Evolutionary conservation across 2,329 filamentous ascomycete species (phyloP), one percentile per base, ranked within the genome.

Genomic region (Kalaharituber pfeilii): DNA sequence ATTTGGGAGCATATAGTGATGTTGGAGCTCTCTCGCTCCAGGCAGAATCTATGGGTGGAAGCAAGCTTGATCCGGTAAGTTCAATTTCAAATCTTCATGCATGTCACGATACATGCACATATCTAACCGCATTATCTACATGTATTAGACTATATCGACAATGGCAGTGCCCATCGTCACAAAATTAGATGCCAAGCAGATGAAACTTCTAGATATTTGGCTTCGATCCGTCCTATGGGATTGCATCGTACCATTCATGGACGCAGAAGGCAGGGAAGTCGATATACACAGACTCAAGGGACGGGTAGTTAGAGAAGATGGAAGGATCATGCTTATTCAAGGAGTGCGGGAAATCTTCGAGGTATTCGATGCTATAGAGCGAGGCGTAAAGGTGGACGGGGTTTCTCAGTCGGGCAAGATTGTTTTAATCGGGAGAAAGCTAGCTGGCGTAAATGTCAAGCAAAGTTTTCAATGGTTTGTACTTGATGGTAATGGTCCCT

Each of bases 261-360:
- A 58, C 42, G 54, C 51, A n/a, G n/a, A n/a, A n/a, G 1, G 65
- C 64, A 33, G 65, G 67, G 25, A 66, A 71, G 2, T 60, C 67
- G 49, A 53, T 62, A 81, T 96, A 22, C 89, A 98, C 65, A 78
- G 91, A 11, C 72, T 86, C 30, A 98, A 98, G 67, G 89, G 87
- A 0, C 78, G 86, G 2, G 68, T 96, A 5, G 71, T 77, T 0
- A 71, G 89, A 18, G 65, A 70, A 0, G 73, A 81, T 53, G 86
- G 85, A 1, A 71, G 72, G 0, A 71, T 79, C 44, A 84, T 86
- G 66, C 78, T 96, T 59, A 74, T 96, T 6, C 91, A 98, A 67
- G 91, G 88, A 1, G 91, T 98, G 1, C 73, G 89, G 52, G 89
- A 95, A 63, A 77, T 96, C 15, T 98, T 96, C 67, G 91, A 98